A percentile compares a stretch with the other conserved stretches of the same genome.
Conservation (phyloP, 257 asterid genomes). For the Capsicum chinense region DNA sequence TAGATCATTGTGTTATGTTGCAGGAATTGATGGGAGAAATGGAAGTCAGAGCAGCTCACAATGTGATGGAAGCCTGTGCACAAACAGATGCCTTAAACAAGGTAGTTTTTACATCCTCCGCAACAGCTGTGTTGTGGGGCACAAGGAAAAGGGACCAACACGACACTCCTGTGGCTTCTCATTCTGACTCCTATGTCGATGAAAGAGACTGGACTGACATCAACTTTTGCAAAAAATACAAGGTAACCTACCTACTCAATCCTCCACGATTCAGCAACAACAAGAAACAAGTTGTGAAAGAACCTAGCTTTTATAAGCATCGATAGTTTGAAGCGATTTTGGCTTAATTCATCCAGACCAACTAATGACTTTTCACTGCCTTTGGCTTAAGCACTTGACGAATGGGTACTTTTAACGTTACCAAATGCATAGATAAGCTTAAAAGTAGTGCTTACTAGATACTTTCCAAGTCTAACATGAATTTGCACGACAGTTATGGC, state of each 20-base stretch:
- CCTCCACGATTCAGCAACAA: background rate
- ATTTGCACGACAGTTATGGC: conserved; percentile 66
- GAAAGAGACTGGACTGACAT: conserved; percentile 88
- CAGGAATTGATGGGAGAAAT: conserved; percentile 88
- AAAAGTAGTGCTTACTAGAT: background rate
- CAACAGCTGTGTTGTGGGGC: conserved; percentile 82
- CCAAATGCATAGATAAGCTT: too few species aligned
- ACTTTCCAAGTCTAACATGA: background rate
- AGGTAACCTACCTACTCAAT: conserved; percentile 45
- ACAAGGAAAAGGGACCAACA: conserved; percentile 42
- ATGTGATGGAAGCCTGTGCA: conserved; percentile 95
- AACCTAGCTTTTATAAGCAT: background rate
- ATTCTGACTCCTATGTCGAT: conserved; percentile 39
- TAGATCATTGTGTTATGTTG: background rate
- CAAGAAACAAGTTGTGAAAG: background rate
- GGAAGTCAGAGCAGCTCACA: conserved; percentile 97
- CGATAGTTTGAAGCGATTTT: background rate
- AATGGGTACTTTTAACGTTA: background rate
- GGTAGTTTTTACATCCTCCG: conserved; percentile 89
- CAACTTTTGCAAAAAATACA: conserved; percentile 72
- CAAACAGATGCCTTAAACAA: conserved; percentile 81
- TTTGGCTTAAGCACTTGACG: background rate
- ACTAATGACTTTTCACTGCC: background rate
- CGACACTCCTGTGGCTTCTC: conserved; percentile 28
- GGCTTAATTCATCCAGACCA: too few species aligned